Evolutionary conservation across 176 grass and related monocot species (phyloP).

Genomic region (Metroxylon sagu): DNA sequence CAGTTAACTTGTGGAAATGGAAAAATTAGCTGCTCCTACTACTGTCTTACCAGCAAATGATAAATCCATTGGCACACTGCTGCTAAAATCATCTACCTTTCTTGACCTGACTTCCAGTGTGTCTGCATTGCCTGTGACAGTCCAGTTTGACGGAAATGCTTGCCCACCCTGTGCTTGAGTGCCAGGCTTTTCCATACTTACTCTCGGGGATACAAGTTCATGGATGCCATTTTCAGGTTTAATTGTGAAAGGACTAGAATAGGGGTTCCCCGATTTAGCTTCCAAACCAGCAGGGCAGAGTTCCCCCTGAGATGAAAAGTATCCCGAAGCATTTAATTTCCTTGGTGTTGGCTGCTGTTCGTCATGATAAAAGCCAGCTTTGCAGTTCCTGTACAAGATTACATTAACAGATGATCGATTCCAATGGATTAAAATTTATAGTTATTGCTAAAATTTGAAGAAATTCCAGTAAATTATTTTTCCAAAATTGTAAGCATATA

Average conservation of each 20-base stretch:
- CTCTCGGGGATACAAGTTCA: conserved; percentile 25
- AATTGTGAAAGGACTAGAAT: conserved; percentile 3
- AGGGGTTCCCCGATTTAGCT: conserved; percentile 10
- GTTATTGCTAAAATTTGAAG: no score
- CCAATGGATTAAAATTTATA: no score
- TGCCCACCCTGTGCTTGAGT: conserved; percentile 12
- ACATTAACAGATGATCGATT: conserved; percentile 13
- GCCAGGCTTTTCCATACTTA: conserved; percentile 19
- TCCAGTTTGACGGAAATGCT: conserved; percentile 35
- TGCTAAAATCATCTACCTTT: conserved; percentile 13
- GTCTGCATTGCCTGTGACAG: conserved; percentile 15
- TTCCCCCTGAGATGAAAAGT: conserved; percentile 18
- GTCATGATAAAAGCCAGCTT: conserved; percentile 33
- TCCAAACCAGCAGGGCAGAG: conserved; percentile 14
- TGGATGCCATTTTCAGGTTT: conserved; percentile 3
- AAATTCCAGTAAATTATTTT: no score
- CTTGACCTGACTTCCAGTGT: conserved; percentile 16
- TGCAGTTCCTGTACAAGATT: conserved; percentile 39
- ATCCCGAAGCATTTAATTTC: conserved; percentile 24
- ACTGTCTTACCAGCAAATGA: conserved; percentile 47
- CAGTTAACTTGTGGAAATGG: no score
- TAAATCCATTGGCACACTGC: conserved; percentile 33
- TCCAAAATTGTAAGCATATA: no score
- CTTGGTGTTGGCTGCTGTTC: conserved; percentile 24
- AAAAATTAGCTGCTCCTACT: conserved; percentile 1